Evolutionary conservation across 2,329 filamentous ascomycete species (phyloP).

Genomic region (Clarireedia paspali): DNA sequence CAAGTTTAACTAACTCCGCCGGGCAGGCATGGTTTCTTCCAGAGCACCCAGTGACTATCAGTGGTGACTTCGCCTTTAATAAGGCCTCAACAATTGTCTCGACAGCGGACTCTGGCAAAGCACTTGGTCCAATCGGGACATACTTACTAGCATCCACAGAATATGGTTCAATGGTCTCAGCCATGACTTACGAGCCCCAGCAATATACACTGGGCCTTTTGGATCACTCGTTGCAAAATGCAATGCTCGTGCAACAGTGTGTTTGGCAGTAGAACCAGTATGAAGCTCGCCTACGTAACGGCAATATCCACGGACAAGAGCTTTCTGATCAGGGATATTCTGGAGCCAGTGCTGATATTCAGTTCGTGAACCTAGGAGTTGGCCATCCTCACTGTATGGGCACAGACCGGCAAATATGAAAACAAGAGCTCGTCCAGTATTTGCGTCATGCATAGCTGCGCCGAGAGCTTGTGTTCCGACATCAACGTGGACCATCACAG

Average conservation of each 20-base stretch:
- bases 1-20: slow-evolving; percentile 54
- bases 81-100: neutral
- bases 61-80: slow-evolving; percentile 35
- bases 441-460: slow-evolving; percentile 41
- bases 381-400: neutral
- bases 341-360: slow-evolving; percentile 3
- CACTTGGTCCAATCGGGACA: neutral
- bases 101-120: neutral
- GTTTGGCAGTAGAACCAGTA: neutral
- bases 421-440: slow-evolving; percentile 1
- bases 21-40: slow-evolving; percentile 60
- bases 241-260: neutral
- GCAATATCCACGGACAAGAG: neutral
- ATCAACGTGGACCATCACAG: slow-evolving; percentile 62
- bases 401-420: neutral
- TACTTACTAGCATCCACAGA: neutral
- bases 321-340: neutral
- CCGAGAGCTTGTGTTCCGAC: slow-evolving; percentile 65
- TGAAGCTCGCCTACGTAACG: slow-evolving; percentile 1
- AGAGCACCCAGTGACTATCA: slow-evolving; percentile 63
- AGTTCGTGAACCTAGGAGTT: neutral
- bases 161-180: neutral
- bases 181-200: neutral
- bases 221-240: slow-evolving; percentile 2
- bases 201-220: neutral